phyloP scores from a whole-genome alignment of 305 asterid species.

The Plantago coronopus region DNA sequence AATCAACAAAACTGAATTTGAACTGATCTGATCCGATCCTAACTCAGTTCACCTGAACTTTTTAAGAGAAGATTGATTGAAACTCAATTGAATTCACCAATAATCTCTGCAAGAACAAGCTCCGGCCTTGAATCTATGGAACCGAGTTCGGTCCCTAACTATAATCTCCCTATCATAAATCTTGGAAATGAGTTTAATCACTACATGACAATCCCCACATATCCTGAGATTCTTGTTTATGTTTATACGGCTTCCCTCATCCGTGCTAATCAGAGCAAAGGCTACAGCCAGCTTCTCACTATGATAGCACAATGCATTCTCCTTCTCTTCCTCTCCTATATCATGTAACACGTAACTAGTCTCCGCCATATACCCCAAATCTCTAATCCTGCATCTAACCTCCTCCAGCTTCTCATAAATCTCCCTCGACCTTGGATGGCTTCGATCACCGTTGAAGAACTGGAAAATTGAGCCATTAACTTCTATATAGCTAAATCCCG shows the following conservation, averaged over 20 bases:
- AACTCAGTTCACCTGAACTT: no score
- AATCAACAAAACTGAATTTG: no score
- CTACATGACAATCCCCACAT: slow-evolving; percentile 91
- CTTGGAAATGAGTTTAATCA: slow-evolving; percentile 73
- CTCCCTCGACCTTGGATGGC: slow-evolving; percentile 51
- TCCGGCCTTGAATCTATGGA: slow-evolving; percentile 74
- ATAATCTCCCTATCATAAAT: slow-evolving; percentile 62
- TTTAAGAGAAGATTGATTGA: no score
- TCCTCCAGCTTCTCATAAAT: slow-evolving; percentile 70
- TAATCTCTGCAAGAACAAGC: slow-evolving; percentile 75
- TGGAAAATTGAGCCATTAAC: slow-evolving; percentile 46
- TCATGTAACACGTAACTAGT: slow-evolving; percentile 81
- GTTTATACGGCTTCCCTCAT: slow-evolving; percentile 43
- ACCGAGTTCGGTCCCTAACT: slow-evolving; percentile 84
- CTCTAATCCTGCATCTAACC: slow-evolving; percentile 44
- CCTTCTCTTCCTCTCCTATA: slow-evolving; percentile 86
- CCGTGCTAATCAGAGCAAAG: slow-evolving; percentile 61
- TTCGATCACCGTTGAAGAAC: slow-evolving; percentile 66
- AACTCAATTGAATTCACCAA: slow-evolving; percentile 44
- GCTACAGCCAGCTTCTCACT: slow-evolving; percentile 95
- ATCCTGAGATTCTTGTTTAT: slow-evolving; percentile 88
- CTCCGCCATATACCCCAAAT: slow-evolving; percentile 68
- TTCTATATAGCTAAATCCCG: slow-evolving; percentile 80
- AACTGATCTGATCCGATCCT: no score
- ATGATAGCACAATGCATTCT: slow-evolving; percentile 69